These are phyloP conservation scores for Metschnikowia picachoensis DNA, from an alignment of 805 yeast genomes.

Conservation along the genomic window DNA sequence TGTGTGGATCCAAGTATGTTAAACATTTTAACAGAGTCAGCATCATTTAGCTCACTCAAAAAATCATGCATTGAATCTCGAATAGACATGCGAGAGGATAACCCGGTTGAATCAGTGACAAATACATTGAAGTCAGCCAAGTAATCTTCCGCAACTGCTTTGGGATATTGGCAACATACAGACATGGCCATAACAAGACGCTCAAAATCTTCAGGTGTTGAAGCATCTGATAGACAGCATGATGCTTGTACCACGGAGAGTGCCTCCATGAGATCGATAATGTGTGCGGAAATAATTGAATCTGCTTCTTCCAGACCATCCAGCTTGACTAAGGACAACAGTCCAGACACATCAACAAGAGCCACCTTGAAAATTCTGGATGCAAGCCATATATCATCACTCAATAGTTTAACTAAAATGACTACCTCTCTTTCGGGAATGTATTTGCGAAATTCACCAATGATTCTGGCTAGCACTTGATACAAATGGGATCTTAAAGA, in stretches of 20 bases:
- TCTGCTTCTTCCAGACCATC: slow-evolving; percentile 21
- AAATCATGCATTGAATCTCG: slow-evolving; percentile 63
- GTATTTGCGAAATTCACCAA: slow-evolving; percentile 28
- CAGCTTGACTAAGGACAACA: slow-evolving; percentile 4
- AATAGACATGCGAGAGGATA: slow-evolving; percentile 46
- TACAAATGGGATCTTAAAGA: slow-evolving; percentile 27
- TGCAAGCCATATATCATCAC: slow-evolving; percentile 24
- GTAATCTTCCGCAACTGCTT: slow-evolving; percentile 45
- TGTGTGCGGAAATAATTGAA: slow-evolving; percentile 16
- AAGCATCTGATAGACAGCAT: slow-evolving; percentile 18
- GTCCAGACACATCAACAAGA: slow-evolving; percentile 10
- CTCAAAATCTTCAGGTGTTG: slow-evolving; percentile 12
- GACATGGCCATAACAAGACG: slow-evolving; percentile 29
- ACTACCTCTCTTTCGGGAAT: slow-evolving; percentile 19
- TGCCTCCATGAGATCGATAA: slow-evolving; percentile 32
- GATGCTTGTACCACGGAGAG: slow-evolving; percentile 29
- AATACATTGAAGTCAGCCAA: slow-evolving; percentile 60
- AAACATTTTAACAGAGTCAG: slow-evolving; percentile 30
- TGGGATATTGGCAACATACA: slow-evolving; percentile 39
- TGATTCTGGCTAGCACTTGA: slow-evolving; percentile 20
- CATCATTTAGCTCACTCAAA: slow-evolving; percentile 44
- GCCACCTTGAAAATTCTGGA: slow-evolving; percentile 14
- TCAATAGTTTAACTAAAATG: slow-evolving; percentile 13
- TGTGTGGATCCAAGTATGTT: not conserved
- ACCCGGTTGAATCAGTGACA: slow-evolving; percentile 71